Percentiles rank a stretch among this genome's conserved stretches.
phyloP scores from a whole-genome alignment of 352 stramenopile species.

The Paralagenidium karlingii region DNA sequence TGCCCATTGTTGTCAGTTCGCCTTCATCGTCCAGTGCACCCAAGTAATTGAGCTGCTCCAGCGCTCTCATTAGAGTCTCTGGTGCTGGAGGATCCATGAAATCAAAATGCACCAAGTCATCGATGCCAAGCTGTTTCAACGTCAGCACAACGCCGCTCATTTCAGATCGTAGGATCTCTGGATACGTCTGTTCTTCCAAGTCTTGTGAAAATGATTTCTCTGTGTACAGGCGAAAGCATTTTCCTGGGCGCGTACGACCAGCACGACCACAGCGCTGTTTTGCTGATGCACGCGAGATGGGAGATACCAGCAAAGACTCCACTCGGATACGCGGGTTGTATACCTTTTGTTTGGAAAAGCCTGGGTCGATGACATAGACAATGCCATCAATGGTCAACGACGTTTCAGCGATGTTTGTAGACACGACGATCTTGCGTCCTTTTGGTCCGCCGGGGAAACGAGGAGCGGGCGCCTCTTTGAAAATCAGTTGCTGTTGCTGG shows the following conservation, averaged over 20 bases:
- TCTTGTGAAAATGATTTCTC: conserved; percentile 98
- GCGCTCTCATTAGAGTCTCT: conserved; percentile 95
- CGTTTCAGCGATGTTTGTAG: conserved; percentile 99
- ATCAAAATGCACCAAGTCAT: conserved; percentile 99
- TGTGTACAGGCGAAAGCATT: conserved; percentile 99
- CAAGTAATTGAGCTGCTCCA: conserved; percentile 98
- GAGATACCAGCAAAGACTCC: conserved; percentile 97
- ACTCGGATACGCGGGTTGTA: conserved; percentile 98
- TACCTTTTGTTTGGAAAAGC: conserved; percentile 99
- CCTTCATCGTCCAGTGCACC: conserved; percentile 97
- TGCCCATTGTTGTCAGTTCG: conserved; percentile 94
- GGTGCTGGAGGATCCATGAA: conserved; percentile 99
- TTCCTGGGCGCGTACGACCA: conserved; percentile 94
- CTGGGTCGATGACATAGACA: conserved; percentile 98
- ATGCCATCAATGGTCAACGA: conserved; percentile 99
- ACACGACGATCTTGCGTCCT: conserved; percentile 95
- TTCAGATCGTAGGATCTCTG: conserved; percentile 97
- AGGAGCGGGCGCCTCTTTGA: conserved; percentile 29
- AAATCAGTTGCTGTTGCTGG: conserved; percentile 16
- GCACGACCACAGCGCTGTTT: conserved; percentile 94
- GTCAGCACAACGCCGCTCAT: conserved; percentile 97
- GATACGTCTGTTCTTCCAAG: conserved; percentile 95
- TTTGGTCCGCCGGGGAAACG: conserved; percentile 42
- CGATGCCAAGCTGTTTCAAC: conserved; percentile 98
- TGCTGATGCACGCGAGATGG: conserved; percentile 94